These are phyloP conservation scores for Boletus rex-veris DNA, from an alignment of 768 basidiomycete genomes.

Conservation along the genomic window DNA sequence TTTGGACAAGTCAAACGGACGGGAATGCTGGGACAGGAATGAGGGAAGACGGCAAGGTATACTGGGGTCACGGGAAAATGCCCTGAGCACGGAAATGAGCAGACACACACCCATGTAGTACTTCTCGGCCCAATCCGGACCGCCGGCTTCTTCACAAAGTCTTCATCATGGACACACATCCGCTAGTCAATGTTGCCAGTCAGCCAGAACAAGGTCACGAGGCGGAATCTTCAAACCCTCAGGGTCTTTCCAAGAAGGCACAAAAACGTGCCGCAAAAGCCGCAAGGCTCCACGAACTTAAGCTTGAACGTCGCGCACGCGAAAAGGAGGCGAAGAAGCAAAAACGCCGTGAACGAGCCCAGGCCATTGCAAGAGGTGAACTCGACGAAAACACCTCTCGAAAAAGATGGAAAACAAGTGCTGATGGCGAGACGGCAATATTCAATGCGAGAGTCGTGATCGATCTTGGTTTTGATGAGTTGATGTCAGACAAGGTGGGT, in stretches of 20 bases:
- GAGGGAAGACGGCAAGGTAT: constrained; percentile 3
- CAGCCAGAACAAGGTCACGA: constrained; percentile 14
- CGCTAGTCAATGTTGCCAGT: constrained; percentile 10
- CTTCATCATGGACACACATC: constrained; percentile 16
- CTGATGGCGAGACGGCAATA: constrained; percentile 37
- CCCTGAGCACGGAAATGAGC: not conserved
- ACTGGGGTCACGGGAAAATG: not conserved
- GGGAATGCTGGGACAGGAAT: not conserved
- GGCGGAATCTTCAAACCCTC: constrained; percentile 13
- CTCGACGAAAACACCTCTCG: constrained; percentile 30
- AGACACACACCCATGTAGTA: not conserved
- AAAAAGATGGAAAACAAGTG: constrained; percentile 21
- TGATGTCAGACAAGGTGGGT: constrained; percentile 90
- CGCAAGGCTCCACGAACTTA: constrained; percentile 58
- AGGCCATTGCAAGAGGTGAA: constrained; percentile 48
- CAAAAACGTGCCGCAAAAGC: constrained; percentile 74
- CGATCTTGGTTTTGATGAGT: constrained; percentile 89
- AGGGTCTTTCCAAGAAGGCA: constrained; percentile 69
- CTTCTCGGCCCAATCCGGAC: constrained; percentile 23
- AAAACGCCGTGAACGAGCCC: constrained; percentile 59
- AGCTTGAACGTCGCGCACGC: constrained; percentile 68
- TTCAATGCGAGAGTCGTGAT: constrained; percentile 71
- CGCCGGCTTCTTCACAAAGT: constrained; percentile 8
- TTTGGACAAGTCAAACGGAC: not conserved
- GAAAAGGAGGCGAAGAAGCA: constrained; percentile 77